phyloP scores from a whole-genome alignment of 352 stramenopile species.

The Phytophthora melonis region DNA sequence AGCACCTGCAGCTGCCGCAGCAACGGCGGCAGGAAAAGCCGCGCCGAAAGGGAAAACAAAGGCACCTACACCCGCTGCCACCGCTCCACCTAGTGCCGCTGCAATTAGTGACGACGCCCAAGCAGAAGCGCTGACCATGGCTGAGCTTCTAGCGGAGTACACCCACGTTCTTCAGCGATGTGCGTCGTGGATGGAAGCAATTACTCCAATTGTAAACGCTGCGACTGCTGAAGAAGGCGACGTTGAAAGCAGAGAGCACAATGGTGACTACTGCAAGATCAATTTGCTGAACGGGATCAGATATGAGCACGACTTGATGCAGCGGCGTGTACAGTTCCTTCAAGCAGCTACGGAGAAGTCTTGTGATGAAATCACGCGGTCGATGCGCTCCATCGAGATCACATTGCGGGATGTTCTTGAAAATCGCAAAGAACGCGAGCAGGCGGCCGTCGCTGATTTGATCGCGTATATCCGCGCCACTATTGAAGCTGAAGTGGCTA shows the following conservation, averaged over 20 bases:
- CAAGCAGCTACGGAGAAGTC: constrained; percentile 48
- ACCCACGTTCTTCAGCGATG: constrained; percentile 55
- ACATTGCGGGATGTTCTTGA: constrained; percentile 55
- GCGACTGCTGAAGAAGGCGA: constrained; percentile 10
- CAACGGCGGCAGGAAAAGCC: constrained; percentile 34
- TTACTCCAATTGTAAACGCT: constrained; percentile 23
- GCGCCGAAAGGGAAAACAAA: constrained; percentile 56
- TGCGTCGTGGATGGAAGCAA: constrained; percentile 51
- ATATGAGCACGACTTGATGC: constrained; percentile 70
- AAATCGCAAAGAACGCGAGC: constrained; percentile 55
- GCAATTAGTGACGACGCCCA: constrained; percentile 28
- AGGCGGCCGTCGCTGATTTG: constrained; percentile 55
- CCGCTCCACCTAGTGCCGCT: constrained; percentile 19
- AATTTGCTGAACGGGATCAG: constrained; percentile 69
- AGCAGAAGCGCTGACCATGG: constrained; percentile 43
- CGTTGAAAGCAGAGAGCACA: background rate
- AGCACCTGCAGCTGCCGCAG: background rate
- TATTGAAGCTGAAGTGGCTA: constrained; percentile 69
- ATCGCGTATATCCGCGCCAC: constrained; percentile 54
- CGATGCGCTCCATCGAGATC: constrained; percentile 60
- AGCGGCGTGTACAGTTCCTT: constrained; percentile 60
- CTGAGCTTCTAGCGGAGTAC: constrained; percentile 57
- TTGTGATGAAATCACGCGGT: constrained; percentile 56
- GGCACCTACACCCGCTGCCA: constrained; percentile 24
- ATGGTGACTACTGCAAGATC: constrained; percentile 40